Base-by-base conservation (phyloP, 768 basidiomycete species). In the Russula compacta region DNA sequence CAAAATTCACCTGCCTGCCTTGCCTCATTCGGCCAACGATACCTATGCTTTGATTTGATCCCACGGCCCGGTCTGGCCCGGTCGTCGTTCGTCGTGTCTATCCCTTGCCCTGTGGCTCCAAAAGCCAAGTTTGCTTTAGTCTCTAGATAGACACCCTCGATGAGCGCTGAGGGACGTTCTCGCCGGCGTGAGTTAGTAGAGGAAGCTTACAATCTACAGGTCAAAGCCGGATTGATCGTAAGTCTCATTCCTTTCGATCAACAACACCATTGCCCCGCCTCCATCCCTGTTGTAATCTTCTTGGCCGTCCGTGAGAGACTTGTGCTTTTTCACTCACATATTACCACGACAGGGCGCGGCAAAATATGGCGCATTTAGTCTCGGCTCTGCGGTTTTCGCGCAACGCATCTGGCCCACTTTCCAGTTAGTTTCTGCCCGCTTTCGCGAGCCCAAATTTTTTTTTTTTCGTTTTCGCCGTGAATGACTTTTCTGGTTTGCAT, bases 381-480 rank as follows among this genome's bases (percentile, higher is more conserved):
- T 83, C 38, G 85, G 85, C n/a, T 69, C 83, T 32, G 79, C 82
- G 10, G 77, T 82, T 47, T 73, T 91, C 50, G 82, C 75, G 14
- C 86, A 92, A 67, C 79, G 83, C 69, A 74, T 77, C n/a, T 92
- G 84, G 84, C 87, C 87, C 36, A 66, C 76, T 36, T 90, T 91
- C 71, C 78, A 84, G 87, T 87, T 61, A 66, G 78, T 65, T 17
- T 8, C 52, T 42, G 29, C 39, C 14, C 24, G 46, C 46, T 29
- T 29, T 19, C 24, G 21, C 33, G 35, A 6, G 17, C 57, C 47
- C 6, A 7, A 55, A 43, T 21, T 33, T 19, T 17, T n/a, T 54
- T 32, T 42, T 53, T 32, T 3, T 33, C 6, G 9, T 2, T 50
- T 19, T 3, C 50, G 19, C 36, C 40, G 17, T 42, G 53, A 53